Evolutionary conservation across 257 asterid genomes (phyloP).

Genomic region (Lycium barbarum): DNA sequence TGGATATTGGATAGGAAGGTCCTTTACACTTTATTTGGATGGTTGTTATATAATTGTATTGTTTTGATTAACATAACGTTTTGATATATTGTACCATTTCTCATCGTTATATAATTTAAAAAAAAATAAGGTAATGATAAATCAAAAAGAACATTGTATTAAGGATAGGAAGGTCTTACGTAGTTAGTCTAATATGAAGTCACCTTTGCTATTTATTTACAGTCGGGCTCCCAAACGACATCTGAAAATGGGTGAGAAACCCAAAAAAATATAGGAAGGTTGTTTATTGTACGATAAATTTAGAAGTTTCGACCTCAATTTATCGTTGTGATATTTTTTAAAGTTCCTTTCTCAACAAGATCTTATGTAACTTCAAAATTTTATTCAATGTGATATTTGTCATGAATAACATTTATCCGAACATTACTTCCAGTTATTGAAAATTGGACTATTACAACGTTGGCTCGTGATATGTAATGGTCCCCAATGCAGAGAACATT

Average conservation of each 20-base stretch:
- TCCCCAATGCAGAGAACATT: background rate
- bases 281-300: background rate
- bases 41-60: no score
- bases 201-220: no score
- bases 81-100: no score
- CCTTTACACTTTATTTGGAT: no score
- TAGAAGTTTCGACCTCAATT: background rate
- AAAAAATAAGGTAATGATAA: no score
- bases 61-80: no score
- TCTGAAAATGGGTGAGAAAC: no score
- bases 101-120: no score
- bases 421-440: background rate
- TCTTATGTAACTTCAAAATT: background rate
- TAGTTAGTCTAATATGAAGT: no score
- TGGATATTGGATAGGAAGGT: background rate
- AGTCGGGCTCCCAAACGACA: no score
- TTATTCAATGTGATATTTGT: background rate
- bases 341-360: background rate
- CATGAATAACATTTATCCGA: background rate
- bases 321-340: background rate
- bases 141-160: no score
- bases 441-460: background rate
- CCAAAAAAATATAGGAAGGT: no score
- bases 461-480: constrained; percentile 9
- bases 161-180: background rate